Base-by-base conservation (phyloP, 345 rosid species). In the Arabidopsis arenosa region DNA sequence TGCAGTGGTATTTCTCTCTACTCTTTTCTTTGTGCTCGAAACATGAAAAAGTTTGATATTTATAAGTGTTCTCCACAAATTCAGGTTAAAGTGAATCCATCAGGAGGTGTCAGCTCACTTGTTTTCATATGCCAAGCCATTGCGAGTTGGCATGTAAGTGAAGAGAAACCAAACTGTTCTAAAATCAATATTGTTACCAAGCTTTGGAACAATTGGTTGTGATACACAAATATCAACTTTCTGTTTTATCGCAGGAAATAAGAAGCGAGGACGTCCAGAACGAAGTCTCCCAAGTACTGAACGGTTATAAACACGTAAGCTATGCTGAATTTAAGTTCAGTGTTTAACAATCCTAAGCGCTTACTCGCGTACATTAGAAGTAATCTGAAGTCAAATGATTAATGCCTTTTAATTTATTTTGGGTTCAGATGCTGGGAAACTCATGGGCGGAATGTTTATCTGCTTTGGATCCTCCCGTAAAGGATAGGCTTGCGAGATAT, bases 71-170 rank as follows among this genome's bases (percentile, higher is more conserved):
- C 41, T 69, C 56, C 59, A 11, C 52, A 62, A 26, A 21, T 74
- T 54, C 87, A 95, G 99, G 92, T 90, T 55, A 89, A 89, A 80
- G 86, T 83, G 74, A 95, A 95, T 87, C 99, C 99, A 60, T 81
- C 93, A 5, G 97, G 98, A 49, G 98, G 88, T 80, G 80, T 93
- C 72, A 90, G 84, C 83, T 89, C 99, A 60, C 93, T 95, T 75
- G 91, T 84, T 75, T 88, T 80, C 75, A 82, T 95, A 87, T 88
- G 96, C 85, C 82, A 86, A 84, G 96, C 98, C 63, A 87, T 95
- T 70, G 98, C 97, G 21, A 95, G 99, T 81, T 95, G 99, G 98
- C 86, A 93, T 63, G 99, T 95, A 91, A 85, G 96, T 39, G 64
- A 82, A 51, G 0, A 32, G 8, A 35, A 52, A 41, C 4, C 21